phyloP scores from a whole-genome alignment of 179 eudicot species.

The Drosera spatulata region DNA sequence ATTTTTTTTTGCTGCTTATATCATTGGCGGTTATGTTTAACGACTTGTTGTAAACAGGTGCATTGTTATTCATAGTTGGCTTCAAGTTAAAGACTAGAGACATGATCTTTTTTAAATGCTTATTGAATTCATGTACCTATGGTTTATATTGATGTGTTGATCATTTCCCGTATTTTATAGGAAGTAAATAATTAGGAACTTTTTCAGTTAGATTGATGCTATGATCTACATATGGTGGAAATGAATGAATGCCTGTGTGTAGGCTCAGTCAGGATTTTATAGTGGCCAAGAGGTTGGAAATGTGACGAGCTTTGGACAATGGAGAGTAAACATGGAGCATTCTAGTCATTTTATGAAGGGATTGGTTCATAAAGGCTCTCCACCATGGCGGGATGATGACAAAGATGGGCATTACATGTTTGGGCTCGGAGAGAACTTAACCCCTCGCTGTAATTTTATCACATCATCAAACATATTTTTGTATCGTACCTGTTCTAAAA shows the following conservation, averaged over 20 bases:
- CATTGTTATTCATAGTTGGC: too few relatives aligned
- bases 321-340: constrained; percentile 50
- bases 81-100: too few relatives aligned
- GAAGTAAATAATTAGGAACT: constrained; percentile 12
- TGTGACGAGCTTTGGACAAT: constrained; percentile 62
- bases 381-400: constrained; percentile 82
- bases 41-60: too few relatives aligned
- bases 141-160: constrained; percentile 1
- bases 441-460: constrained; percentile 56
- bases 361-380: constrained; percentile 65
- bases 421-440: constrained; percentile 12
- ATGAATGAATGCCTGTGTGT: constrained; percentile 58
- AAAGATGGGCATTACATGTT: constrained; percentile 80
- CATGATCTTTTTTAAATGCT: background rate
- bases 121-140: background rate
- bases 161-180: constrained; percentile 9
- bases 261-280: constrained; percentile 72
- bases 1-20: too few relatives aligned
- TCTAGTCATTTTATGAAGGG: constrained; percentile 53
- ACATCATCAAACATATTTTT: constrained; percentile 12
- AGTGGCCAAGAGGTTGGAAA: constrained; percentile 63
- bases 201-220: constrained; percentile 19
- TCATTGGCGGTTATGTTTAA: too few relatives aligned
- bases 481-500: constrained; percentile 1
- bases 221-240: constrained; percentile 16